phyloP scores from a whole-genome alignment of 495 filamentous ascomycete species.

The Usnea hakonensis region DNA sequence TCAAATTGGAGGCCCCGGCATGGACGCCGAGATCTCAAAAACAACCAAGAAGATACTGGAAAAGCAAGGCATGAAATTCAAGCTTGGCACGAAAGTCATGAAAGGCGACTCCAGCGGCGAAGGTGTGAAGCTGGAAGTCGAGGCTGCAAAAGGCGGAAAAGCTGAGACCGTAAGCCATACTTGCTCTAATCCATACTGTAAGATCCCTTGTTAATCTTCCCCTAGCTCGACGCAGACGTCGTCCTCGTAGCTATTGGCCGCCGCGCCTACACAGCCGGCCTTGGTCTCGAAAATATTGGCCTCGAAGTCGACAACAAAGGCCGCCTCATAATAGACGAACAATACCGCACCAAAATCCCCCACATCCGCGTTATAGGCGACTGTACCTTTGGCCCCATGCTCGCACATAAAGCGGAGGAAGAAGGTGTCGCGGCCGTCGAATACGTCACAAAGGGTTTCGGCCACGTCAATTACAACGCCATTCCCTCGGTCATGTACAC shows the following conservation, averaged over 20 bases:
- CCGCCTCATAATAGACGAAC: conserved; percentile 90
- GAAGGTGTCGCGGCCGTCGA: conserved; percentile 91
- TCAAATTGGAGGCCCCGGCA: conserved; percentile 95
- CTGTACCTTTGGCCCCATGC: conserved; percentile 96
- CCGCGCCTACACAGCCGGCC: conserved; percentile 83
- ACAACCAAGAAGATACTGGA: conserved; percentile 81
- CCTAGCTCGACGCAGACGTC: conserved; percentile 84
- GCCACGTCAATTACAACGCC: conserved; percentile 97
- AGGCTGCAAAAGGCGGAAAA: conserved; percentile 95
- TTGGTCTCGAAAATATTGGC: conserved; percentile 88
- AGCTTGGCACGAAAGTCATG: conserved; percentile 89
- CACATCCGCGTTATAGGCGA: conserved; percentile 97
- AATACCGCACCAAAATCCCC: conserved; percentile 94
- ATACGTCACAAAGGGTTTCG: conserved; percentile 94
- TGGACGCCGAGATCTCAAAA: conserved; percentile 94
- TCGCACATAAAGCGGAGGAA: conserved; percentile 99
- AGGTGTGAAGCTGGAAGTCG: conserved; percentile 68
- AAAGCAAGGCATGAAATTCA: conserved; percentile 99
- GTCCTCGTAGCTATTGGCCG: conserved; percentile 96
- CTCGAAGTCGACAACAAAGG: conserved; percentile 90
- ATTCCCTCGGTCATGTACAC: conserved; percentile 99
- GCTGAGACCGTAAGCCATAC: conserved; percentile 61
- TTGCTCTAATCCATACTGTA: conserved; percentile 17
- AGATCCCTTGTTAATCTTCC: not conserved
- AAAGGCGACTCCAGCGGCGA: conserved; percentile 74